Base-by-base conservation (phyloP, 768 basidiomycete species). In the Calocera cornea region DNA sequence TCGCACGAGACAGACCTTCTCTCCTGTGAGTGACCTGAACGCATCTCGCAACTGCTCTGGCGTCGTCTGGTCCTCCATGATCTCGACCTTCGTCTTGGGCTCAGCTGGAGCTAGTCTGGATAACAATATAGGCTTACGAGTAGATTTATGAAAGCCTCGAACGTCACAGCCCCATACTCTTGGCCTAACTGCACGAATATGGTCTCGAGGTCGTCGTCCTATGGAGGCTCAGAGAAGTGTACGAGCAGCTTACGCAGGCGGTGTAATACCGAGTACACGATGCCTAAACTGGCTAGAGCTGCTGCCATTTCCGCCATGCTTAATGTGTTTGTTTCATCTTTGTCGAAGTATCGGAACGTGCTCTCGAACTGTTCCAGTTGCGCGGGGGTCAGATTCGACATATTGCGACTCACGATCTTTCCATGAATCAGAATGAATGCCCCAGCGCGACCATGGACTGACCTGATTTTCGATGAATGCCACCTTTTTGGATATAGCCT, bases 281-380 rank as follows among this genome's bases (percentile, higher is more conserved):
- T 90, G 0, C 95, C 95, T 41, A 98, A 80, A 77, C 91, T 94
- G 1, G 95, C 94, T 17, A 99, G 81, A 0, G 97, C 97, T 12
- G 92, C 91, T n/a, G 88, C 84, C 83, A 97, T 89, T 76, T 97
- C 93, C 5, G 90, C 82, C 68, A 87, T 74, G 68, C 83, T 85
- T 41, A 98, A 83, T 0, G 92, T 93, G 74, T 97, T 97, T 41
- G 88, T 86, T 72, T 91, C 89, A 71, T 97, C 94, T 69, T 86
- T 86, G 77, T 97, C 95, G 73, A 99, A 99, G 78, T 97, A 95
- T 65, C 95, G 86, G 86, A 99, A 98, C 0, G 94, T 95, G 74
- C 88, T 86, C 76, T 98, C 95, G 71, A 97, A 95, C 74, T 97
- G 94, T 74, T 98, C 95, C 27, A 98, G 81, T 74, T 94, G 92